Evolutionary conservation across 2,329 filamentous ascomycete species (phyloP).

Genomic region (Drechmeria coniospora): DNA sequence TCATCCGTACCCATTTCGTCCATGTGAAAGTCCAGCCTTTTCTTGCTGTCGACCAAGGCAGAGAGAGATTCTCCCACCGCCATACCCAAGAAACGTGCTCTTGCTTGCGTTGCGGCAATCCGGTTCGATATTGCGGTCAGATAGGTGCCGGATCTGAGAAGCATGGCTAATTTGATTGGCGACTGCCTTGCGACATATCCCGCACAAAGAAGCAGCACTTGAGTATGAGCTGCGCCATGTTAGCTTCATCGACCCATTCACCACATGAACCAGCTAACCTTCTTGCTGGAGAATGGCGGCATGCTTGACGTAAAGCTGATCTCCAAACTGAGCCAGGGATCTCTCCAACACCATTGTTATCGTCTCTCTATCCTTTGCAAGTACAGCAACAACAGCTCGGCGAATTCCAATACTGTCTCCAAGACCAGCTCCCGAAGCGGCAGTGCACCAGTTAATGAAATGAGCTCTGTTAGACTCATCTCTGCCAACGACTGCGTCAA

Average conservation of each 20-base stretch:
- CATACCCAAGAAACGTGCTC: constrained; percentile 76
- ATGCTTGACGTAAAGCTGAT: constrained; percentile 76
- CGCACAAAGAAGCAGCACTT: constrained; percentile 61
- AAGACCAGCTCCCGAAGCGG: constrained; percentile 46
- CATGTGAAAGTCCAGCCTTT: constrained; percentile 67
- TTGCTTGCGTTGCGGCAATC: constrained; percentile 57
- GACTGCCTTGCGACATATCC: constrained; percentile 57
- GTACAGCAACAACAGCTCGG: constrained; percentile 45
- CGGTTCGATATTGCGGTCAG: constrained; percentile 73
- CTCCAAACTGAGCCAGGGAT: constrained; percentile 60
- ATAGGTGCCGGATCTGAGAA: constrained; percentile 59
- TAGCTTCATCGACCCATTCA: neutral
- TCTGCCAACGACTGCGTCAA: constrained; percentile 32
- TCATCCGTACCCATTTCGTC: constrained; percentile 63
- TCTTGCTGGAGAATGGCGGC: constrained; percentile 78
- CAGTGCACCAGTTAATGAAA: constrained; percentile 49
- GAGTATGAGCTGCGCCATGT: constrained; percentile 51
- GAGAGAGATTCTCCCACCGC: constrained; percentile 62
- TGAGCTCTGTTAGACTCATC: constrained; percentile 33
- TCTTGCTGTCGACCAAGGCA: constrained; percentile 47
- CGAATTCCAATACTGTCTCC: constrained; percentile 50
- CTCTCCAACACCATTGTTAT: constrained; percentile 49
- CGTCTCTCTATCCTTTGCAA: constrained; percentile 34
- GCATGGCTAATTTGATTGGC: constrained; percentile 49
- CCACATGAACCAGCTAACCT: constrained; percentile 31